These are phyloP conservation scores for Zymoseptoria ardabiliae DNA, from an alignment of 2,329 filamentous ascomycete genomes.

Conservation along the genomic window DNA sequence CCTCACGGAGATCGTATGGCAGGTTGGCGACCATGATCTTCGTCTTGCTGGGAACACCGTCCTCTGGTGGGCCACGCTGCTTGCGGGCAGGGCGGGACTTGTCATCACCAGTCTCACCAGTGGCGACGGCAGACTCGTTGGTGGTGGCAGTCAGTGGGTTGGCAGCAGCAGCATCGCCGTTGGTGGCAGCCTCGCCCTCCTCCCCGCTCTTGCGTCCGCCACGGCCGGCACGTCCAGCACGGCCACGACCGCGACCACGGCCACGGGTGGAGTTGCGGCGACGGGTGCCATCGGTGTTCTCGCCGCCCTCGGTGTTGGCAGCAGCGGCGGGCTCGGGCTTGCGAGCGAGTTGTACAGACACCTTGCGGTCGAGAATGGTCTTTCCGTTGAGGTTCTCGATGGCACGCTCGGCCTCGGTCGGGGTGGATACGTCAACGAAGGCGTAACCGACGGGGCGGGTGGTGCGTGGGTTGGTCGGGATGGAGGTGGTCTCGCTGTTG, in stretches of 20 bases:
- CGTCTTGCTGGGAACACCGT: conserved; percentile 96
- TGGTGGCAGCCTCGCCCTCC: conserved; percentile 35
- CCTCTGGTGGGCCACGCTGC: conserved; percentile 92
- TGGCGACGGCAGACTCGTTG: conserved; percentile 50
- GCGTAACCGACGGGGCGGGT: conserved; percentile 97
- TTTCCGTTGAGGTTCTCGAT: conserved; percentile 94
- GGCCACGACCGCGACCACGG: conserved; percentile 51
- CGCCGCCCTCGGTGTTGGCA: conserved; percentile 65
- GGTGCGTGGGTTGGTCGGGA: conserved; percentile 98
- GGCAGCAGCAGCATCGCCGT: conserved; percentile 46
- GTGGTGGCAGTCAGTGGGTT: conserved; percentile 45
- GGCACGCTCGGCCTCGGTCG: conserved; percentile 88
- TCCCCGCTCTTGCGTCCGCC: conserved; percentile 58
- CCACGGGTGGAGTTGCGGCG: conserved; percentile 50
- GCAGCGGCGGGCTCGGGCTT: conserved; percentile 84
- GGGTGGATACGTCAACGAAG: conserved; percentile 95
- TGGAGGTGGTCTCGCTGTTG: conserved; percentile 89
- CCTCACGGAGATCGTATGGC: conserved; percentile 94
- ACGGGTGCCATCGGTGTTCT: conserved; percentile 58
- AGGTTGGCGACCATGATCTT: conserved; percentile 99
- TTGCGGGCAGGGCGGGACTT: conserved; percentile 53
- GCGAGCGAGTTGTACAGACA: conserved; percentile 95
- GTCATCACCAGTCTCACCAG: conserved; percentile 37
- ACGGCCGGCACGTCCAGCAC: conserved; percentile 52
- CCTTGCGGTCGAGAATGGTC: conserved; percentile 97